Percentiles rank a stretch among this genome's conserved stretches.
Evolutionary conservation across 2,329 filamentous ascomycete genomes (phyloP).

Genomic region (Orbilia blumenaviensis): DNA sequence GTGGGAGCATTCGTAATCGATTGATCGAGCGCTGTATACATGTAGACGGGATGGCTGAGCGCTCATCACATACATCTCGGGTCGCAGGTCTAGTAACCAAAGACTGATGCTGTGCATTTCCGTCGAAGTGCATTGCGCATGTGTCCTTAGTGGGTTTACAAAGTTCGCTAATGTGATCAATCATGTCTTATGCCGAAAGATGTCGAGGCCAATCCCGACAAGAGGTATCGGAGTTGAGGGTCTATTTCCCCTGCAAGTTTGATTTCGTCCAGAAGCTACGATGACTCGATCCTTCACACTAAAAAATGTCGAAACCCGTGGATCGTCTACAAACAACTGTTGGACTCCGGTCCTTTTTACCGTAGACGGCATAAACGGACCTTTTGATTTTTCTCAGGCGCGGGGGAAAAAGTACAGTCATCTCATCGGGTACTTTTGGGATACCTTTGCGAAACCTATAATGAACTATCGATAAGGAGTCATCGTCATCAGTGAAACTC

Average conservation of each 20-base stretch:
- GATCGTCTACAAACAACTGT: constrained; percentile 20
- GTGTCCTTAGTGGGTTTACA: constrained; percentile 35
- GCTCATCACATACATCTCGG: constrained; percentile 18
- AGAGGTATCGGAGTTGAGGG: constrained; percentile 24
- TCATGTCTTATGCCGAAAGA: constrained; percentile 20
- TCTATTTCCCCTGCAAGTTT: constrained; percentile 23
- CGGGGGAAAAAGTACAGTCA: constrained; percentile 23
- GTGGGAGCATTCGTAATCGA: constrained; percentile 16
- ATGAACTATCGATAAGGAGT: constrained; percentile 47
- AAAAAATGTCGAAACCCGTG: constrained; percentile 3
- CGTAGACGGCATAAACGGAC: constrained; percentile 13
- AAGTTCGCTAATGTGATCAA: constrained; percentile 53
- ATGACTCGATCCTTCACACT: constrained; percentile 54
- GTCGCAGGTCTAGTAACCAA: constrained; percentile 24
- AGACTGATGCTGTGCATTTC: constrained; percentile 37
- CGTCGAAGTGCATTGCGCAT: constrained; percentile 53
- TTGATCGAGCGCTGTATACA: background rate
- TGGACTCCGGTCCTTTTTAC: constrained; percentile 10
- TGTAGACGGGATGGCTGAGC: background rate
- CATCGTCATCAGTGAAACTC: constrained; percentile 31
- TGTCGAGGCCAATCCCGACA: background rate
- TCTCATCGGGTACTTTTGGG: constrained; percentile 40
- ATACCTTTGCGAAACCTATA: constrained; percentile 10
- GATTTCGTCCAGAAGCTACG: constrained; percentile 42
- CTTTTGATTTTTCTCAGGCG: constrained; percentile 5